Percentiles rank a stretch among this genome's conserved stretches.
phyloP scores from a whole-genome alignment of 257 asterid genomes.

The Fraxinus anomala region DNA sequence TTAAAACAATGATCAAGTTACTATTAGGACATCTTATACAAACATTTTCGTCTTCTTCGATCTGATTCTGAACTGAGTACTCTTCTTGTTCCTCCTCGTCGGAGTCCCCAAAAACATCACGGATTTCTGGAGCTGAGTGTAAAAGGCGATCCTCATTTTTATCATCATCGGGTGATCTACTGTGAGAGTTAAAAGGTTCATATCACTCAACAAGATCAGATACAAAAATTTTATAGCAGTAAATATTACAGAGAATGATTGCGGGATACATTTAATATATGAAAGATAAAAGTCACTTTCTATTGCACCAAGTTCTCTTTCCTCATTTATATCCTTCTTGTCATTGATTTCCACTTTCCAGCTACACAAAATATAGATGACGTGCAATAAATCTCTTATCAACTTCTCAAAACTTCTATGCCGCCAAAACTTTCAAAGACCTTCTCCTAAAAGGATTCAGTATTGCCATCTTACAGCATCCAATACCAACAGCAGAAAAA shows the following conservation, averaged over 20 bases:
- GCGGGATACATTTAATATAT: background rate
- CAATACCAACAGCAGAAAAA: background rate
- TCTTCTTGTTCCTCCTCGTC: conserved; percentile 77
- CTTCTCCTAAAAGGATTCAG: background rate
- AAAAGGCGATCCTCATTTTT: conserved; percentile 60
- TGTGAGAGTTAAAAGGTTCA: conserved; percentile 27
- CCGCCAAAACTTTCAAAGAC: background rate
- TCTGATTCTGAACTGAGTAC: conserved; percentile 51
- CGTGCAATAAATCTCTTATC: background rate
- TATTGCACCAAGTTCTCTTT: background rate
- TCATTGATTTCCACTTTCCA: background rate
- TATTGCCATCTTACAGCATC: background rate
- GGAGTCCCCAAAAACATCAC: conserved; percentile 88
- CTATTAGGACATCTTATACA: conserved; percentile 30
- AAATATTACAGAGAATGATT: background rate
- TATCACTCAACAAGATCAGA: conserved; percentile 1
- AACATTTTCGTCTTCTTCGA: conserved; percentile 60
- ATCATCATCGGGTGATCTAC: conserved; percentile 61
- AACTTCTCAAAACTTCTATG: background rate
- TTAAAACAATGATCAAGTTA: conserved; percentile 8
- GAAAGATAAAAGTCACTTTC: background rate
- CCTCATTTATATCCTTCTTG: background rate
- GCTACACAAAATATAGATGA: background rate
- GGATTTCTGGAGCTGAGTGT: conserved; percentile 82
- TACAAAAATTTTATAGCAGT: background rate